Conservation (phyloP, 2,329 filamentous ascomycete genomes). For the Tolypocladium cylindrosporum region DNA sequence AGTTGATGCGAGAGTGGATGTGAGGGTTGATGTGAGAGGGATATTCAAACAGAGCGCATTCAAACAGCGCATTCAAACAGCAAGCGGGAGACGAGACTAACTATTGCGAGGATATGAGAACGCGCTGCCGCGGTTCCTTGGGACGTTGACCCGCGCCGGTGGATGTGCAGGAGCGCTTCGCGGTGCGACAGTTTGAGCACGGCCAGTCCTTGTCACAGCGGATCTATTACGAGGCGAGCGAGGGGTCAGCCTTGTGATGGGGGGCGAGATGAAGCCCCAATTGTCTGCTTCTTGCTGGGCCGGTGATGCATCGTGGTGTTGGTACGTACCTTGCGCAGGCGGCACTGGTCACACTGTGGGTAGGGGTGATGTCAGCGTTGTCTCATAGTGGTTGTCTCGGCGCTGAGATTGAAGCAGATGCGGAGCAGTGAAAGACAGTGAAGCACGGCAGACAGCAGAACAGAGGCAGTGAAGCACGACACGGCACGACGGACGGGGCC, state of each 20-base stretch:
- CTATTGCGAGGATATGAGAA: constrained; percentile 53
- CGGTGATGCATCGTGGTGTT: not conserved
- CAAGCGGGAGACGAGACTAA: too few species aligned
- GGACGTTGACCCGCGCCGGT: constrained; percentile 44
- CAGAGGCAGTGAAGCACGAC: too few species aligned
- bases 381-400: not conserved
- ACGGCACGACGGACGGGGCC: too few species aligned
- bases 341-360: constrained; percentile 34
- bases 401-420: not conserved
- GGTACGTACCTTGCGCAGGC: constrained; percentile 27
- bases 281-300: not conserved
- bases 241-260: not conserved
- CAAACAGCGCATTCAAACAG: too few species aligned
- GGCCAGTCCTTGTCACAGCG: constrained; percentile 49
- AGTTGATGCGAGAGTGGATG: not conserved
- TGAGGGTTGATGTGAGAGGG: not conserved
- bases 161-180: constrained; percentile 42
- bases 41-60: constrained; percentile 11
- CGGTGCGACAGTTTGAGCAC: constrained; percentile 47
- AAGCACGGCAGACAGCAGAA: not conserved
- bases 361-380: not conserved
- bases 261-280: not conserved
- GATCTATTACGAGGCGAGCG: constrained; percentile 27
- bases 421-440: not conserved
- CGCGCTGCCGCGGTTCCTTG: constrained; percentile 43